Evolutionary conservation across 2,329 filamentous ascomycete species (phyloP), one percentile per base, ranked within the genome.

Genomic region (Colletotrichum liaoningense): DNA sequence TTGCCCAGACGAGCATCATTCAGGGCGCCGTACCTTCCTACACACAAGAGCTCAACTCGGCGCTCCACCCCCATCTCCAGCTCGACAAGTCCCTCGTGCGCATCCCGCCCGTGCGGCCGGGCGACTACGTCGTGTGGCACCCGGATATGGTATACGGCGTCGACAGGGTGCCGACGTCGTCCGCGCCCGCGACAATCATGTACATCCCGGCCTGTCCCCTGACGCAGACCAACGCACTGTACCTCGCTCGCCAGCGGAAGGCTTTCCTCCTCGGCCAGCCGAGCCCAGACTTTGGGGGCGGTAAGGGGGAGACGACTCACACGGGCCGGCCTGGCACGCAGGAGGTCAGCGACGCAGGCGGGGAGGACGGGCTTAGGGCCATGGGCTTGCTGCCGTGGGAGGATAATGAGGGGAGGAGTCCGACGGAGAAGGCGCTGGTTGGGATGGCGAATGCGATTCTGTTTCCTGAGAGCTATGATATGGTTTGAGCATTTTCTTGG

Each of bases 81-180:
- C 87, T 95, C 8, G 84, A 88, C 22, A 83, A 85, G 52, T 92
- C 90, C 0, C 94, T 96, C 90, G 88, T 95, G 0, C 89, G 92
- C 69, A 85, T 95, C 5, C 94, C 93, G 0, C 82, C 85, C 19
- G 91, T 95, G 12, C 84, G 87, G 35, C 93, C 93, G 0, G 94
- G 94, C 4, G 94, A 96, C 81, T 95, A 92, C 77, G 92, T 95
- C 2, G 88, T 90, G 42, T 95, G 92, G 92, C 93, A 94, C 79
- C 93, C 91, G 77, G 91, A 93, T 79, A 85, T 83, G 38, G 89
- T 94, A 60, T 93, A 95, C 80, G 88, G 92, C 0, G 93, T 95
- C 2, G 93, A 95, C 80, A 89, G 30, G n/a, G 67, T 72, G 49
- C 63, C 67, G 11, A 26, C 64, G 5, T 56, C 67, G 24, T 58